Percentiles rank a stretch among this genome's conserved stretches.
phyloP scores from a whole-genome alignment of 805 yeast species.

The Yamadazyma akitaensis region DNA sequence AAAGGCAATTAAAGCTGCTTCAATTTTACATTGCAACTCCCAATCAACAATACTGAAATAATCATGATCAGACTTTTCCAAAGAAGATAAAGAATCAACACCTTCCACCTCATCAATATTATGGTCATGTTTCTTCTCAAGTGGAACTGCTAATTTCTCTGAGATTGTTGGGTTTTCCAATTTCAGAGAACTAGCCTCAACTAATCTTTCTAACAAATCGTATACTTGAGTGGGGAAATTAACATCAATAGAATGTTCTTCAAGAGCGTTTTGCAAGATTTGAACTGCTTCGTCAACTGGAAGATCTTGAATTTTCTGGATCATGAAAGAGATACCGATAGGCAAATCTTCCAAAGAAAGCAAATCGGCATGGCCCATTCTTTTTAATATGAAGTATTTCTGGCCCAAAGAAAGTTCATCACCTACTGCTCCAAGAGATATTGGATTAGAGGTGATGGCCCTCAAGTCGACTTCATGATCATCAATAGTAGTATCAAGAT shows the following conservation, averaged over 20 bases:
- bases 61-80: slow-evolving; percentile 29
- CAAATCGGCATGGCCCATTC: slow-evolving; percentile 25
- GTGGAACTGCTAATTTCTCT: not conserved
- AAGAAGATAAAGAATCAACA: slow-evolving; percentile 5
- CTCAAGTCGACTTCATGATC: slow-evolving; percentile 4
- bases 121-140: slow-evolving; percentile 7
- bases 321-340: slow-evolving; percentile 24
- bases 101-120: slow-evolving; percentile 3
- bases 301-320: slow-evolving; percentile 27
- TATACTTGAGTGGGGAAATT: slow-evolving; percentile 30
- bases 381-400: slow-evolving; percentile 25
- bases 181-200: slow-evolving; percentile 7
- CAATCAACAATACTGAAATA: slow-evolving; percentile 21
- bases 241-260: slow-evolving; percentile 29
- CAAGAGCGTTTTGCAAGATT: slow-evolving; percentile 27
- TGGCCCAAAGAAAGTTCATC: slow-evolving; percentile 21
- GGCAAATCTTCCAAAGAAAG: slow-evolving; percentile 31
- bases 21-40: slow-evolving; percentile 34
- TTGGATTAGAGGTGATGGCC: slow-evolving; percentile 16
- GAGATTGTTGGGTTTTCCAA: not conserved
- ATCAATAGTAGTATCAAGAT: not conserved
- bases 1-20: slow-evolving; percentile 41
- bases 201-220: slow-evolving; percentile 21
- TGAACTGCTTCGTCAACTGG: slow-evolving; percentile 20
- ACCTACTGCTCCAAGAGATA: slow-evolving; percentile 24